A percentile compares a stretch with the other conserved stretches of the same genome.
Conservation (phyloP, 305 asterid genomes). For the Solanum aculeatissimum region DNA sequence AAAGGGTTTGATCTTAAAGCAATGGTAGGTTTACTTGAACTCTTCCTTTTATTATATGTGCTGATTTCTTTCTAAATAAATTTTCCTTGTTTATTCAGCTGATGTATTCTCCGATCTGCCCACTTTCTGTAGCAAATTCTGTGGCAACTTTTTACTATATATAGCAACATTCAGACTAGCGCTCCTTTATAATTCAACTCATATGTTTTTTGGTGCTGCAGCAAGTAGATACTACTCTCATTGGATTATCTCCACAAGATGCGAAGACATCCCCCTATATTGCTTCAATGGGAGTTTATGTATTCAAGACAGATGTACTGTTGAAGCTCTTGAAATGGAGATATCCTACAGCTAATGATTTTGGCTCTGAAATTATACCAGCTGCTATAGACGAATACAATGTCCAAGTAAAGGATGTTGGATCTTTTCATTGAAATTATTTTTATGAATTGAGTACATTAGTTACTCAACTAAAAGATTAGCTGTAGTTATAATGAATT, state of each 20-base stretch:
- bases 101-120: neutral
- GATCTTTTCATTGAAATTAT: neutral
- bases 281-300: slow-evolving; percentile 98
- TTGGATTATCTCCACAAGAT: slow-evolving; percentile 63
- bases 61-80: neutral
- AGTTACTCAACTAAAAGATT: neutral
- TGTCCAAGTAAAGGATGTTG: slow-evolving; percentile 44
- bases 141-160: neutral
- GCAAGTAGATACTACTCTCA: slow-evolving; percentile 73
- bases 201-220: slow-evolving; percentile 16
- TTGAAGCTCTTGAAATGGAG: slow-evolving; percentile 63
- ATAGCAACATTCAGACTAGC: neutral
- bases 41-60: neutral
- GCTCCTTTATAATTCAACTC: neutral
- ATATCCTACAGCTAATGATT: slow-evolving; percentile 80
- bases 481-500: neutral
- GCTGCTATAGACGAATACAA: slow-evolving; percentile 64
- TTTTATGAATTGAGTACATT: neutral
- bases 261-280: slow-evolving; percentile 59
- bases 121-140: neutral
- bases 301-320: slow-evolving; percentile 62
- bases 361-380: slow-evolving; percentile 94
- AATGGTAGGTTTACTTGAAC: slow-evolving; percentile 43
- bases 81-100: neutral
- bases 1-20: slow-evolving; percentile 62